Percentiles rank a stretch among this genome's conserved stretches.
Evolutionary conservation across 2,329 filamentous ascomycete genomes (phyloP).

Genomic region (Metarhizium anisopliae): DNA sequence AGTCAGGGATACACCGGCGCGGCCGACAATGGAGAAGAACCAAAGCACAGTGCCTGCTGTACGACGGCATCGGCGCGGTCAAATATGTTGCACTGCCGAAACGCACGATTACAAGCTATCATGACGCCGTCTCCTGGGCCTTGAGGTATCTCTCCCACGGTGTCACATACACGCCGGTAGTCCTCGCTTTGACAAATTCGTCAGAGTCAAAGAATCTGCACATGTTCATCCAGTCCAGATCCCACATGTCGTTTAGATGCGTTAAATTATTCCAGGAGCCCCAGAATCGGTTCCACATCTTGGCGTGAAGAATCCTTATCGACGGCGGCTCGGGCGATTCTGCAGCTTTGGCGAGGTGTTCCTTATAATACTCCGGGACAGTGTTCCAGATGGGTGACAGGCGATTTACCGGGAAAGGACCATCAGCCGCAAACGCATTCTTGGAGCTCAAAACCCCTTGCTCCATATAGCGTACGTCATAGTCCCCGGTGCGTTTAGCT

Average conservation of each 20-base stretch:
- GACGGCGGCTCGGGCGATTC: background rate
- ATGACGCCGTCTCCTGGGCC: background rate
- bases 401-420: constrained; percentile 1
- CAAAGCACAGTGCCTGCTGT: too few relatives aligned
- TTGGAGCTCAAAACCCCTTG: constrained; percentile 1
- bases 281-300: constrained; percentile 5
- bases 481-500: background rate
- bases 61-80: too few relatives aligned
- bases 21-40: too few relatives aligned
- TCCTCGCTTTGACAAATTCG: background rate
- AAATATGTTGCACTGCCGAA: too few relatives aligned
- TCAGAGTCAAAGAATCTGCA: constrained; percentile 2
- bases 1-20: too few relatives aligned
- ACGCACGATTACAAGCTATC: too few relatives aligned
- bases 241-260: constrained; percentile 4
- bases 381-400: background rate
- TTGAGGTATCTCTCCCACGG: background rate
- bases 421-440: constrained; percentile 2
- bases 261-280: constrained; percentile 4
- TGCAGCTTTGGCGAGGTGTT: background rate
- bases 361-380: background rate
- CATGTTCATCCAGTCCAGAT: constrained; percentile 5
- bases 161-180: constrained; percentile 1
- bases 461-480: constrained; percentile 1
- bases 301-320: constrained; percentile 2